Base-by-base conservation (phyloP, 805 yeast genomes). In the Candida caryicola region DNA sequence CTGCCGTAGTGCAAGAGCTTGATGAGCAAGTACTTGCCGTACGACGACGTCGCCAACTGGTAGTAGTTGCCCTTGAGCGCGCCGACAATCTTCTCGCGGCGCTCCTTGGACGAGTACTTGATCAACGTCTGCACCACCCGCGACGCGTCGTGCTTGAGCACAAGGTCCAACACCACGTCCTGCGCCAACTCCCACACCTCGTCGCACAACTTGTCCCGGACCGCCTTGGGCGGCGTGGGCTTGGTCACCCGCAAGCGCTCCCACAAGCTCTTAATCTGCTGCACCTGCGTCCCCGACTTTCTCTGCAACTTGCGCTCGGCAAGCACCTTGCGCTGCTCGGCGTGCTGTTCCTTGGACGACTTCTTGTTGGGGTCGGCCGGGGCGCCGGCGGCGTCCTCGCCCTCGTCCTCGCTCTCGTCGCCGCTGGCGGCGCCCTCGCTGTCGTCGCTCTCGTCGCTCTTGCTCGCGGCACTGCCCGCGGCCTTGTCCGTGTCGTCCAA, bases 111-210 rank as follows among this genome's bases (percentile, higher is more conserved):
- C 9, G 93, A 81, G 59, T 85, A 88, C 61, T 91, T 91, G 44
- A 91, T 82, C 49, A 91, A 74, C 1, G 97, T 89, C 66, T 91
- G 99, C 29, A 91, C 95, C 39, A 91, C 91, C 68, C 99, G 79
- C 17, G 96, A 87, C 7, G 97, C 91, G 71, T 91, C 98, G 59
- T 91, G 99, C 69, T 93, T 89, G 67, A 91, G 62, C 23, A 91
- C 96, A 49, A 91, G 74, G 53, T 91, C 97, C 45, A 77, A 77
- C 40, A 89, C 74, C 36, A 81, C 79, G 53, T 83, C 88, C 52
- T 84, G 78, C 35, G 95, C 71, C 44, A 87, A 73, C 17, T 74
- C 81, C 96, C 96, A 90, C 31, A 86, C 80, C 64, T 90, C 91
- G 51, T 83, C 74, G 50, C 90, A 79, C 36, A 89, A 69, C 61